phyloP scores from a whole-genome alignment of 768 basidiomycete species.

The Tricholoma sp. region DNA sequence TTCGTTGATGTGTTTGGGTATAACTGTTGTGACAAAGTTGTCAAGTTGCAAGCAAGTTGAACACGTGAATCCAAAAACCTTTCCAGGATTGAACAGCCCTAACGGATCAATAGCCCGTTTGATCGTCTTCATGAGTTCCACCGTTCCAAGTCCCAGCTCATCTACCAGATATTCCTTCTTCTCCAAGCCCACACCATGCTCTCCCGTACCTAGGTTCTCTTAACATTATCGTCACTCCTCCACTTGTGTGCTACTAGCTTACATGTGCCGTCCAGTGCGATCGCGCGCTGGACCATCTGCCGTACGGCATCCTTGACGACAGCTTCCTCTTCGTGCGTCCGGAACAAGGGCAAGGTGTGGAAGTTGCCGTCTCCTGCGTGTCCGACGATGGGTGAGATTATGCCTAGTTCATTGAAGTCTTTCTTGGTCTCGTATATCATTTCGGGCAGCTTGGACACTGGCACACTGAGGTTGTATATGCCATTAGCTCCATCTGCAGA shows the following conservation, averaged over 20 bases:
- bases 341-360: conserved; percentile 50
- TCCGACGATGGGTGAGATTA: conserved; percentile 62
- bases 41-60: conserved; percentile 1
- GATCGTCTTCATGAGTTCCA: conserved; percentile 78
- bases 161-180: conserved; percentile 76
- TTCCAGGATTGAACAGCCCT: conserved; percentile 79
- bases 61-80: conserved; percentile 35
- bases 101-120: conserved; percentile 73
- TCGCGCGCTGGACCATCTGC: conserved; percentile 62
- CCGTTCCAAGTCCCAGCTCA: conserved; percentile 80
- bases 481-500: background rate
- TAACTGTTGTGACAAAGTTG: conserved; percentile 5
- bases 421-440: conserved; percentile 66
- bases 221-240: background rate
- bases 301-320: conserved; percentile 42
- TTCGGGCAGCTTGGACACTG: conserved; percentile 58
- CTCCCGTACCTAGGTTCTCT: conserved; percentile 53
- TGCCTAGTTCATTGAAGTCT: conserved; percentile 51
- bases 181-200: conserved; percentile 85
- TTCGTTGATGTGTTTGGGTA: conserved; percentile 13
- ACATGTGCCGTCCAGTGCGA: conserved; percentile 76
- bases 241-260: conserved; percentile 14
- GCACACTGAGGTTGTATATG: conserved; percentile 34
- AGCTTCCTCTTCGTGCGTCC: conserved; percentile 47
- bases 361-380: conserved; percentile 70